phyloP scores from a whole-genome alignment of 139 green algal genomes.

The Coelastrella sp. region DNA sequence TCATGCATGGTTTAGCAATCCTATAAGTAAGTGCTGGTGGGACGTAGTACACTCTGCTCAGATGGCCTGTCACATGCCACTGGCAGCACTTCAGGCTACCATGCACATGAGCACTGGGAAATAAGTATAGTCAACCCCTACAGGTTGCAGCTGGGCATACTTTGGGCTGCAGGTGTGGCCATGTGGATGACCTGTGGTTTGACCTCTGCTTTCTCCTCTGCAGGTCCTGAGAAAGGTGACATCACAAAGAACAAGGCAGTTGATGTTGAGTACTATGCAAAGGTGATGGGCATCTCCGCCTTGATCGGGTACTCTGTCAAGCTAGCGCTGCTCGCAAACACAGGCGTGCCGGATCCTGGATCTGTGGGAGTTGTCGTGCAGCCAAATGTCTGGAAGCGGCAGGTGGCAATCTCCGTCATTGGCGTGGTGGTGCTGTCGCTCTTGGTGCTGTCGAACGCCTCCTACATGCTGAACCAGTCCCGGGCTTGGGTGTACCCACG shows the following conservation, averaged over 20 bases:
- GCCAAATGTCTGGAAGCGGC: not conserved
- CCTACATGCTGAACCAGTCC: slow-evolving; percentile 4
- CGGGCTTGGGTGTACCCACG: not conserved
- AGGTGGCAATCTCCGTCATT: not conserved
- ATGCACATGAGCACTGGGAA: not conserved
- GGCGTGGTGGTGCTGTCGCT: not conserved
- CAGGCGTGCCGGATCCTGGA: not conserved
- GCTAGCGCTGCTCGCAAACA: slow-evolving; percentile 17
- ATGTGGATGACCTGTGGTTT: not conserved
- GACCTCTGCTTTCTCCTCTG: not conserved
- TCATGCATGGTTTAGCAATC: not conserved
- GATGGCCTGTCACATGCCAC: not conserved
- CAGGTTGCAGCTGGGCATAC: not conserved
- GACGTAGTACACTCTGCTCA: not conserved
- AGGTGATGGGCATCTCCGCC: slow-evolving; percentile 28
- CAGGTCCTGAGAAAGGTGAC: not conserved
- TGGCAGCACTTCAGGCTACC: not conserved
- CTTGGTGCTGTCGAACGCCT: not conserved
- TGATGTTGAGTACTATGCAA: not conserved
- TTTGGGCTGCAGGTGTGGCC: not conserved
- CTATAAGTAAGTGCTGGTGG: not conserved
- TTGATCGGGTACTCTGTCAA: not conserved
- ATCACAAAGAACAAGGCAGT: not conserved
- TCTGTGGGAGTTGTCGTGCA: not conserved
- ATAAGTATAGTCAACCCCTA: not conserved